A percentile compares a stretch with the other conserved stretches of the same genome.
Evolutionary conservation across 2,329 filamentous ascomycete genomes (phyloP).

Genomic region (Leptoxyphium fumago): DNA sequence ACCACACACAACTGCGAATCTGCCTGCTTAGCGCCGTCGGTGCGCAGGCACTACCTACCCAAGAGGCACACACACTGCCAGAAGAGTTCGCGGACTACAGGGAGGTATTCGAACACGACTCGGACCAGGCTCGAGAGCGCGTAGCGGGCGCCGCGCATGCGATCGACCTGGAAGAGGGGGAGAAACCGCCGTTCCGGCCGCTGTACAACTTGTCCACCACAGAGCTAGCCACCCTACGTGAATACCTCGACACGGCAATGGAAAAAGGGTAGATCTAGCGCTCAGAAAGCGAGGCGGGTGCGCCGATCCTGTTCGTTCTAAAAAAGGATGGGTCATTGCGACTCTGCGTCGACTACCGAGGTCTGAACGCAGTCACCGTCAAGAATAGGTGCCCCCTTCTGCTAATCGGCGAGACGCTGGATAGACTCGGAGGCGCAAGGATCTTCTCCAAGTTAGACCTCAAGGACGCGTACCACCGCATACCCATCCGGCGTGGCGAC

Average conservation of each 20-base stretch:
- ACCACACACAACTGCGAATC: no score
- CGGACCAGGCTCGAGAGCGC: no score
- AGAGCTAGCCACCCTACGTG: not conserved
- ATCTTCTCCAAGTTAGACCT: constrained; percentile 12
- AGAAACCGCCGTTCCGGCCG: not conserved
- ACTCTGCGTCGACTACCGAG: constrained; percentile 18
- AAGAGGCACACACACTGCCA: no score
- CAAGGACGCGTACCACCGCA: constrained; percentile 6
- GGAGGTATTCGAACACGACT: no score
- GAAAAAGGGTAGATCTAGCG: not conserved
- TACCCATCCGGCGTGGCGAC: no score
- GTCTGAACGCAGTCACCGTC: constrained; percentile 17
- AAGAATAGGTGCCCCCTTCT: constrained; percentile 17
- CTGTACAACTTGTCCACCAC: not conserved
- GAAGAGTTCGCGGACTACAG: no score
- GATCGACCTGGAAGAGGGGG: no score
- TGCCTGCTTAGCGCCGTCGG: no score
- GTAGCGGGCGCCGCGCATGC: no score
- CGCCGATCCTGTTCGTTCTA: constrained; percentile 7
- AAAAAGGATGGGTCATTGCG: constrained; percentile 8
- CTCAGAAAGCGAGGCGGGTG: no score
- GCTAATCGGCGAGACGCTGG: constrained; percentile 13
- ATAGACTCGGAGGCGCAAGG: constrained; percentile 8
- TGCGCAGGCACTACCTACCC: no score
- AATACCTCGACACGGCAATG: not conserved